These are phyloP conservation scores for Aspergillus taichungensis DNA, from an alignment of 495 filamentous ascomycete genomes.

Conservation along the genomic window DNA sequence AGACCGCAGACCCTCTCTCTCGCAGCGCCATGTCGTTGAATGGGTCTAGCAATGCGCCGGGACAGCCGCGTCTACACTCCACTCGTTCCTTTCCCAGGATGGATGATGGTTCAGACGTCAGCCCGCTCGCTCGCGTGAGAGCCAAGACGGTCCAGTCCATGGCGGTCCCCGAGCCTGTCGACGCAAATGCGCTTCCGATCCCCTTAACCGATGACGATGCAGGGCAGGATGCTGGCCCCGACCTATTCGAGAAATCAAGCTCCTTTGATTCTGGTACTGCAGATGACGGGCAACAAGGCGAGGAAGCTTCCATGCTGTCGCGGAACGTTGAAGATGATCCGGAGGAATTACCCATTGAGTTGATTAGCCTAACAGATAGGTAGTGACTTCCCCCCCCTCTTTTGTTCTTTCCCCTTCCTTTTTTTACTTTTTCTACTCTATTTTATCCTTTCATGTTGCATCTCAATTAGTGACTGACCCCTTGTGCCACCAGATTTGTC, in stretches of 20 bases:
- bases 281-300: conserved; percentile 39
- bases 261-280: conserved; percentile 44
- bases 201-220: conserved; percentile 18
- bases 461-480: neutral
- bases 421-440: conserved; percentile 1
- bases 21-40: conserved; percentile 16
- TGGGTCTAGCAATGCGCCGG: conserved; percentile 19
- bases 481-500: conserved; percentile 59
- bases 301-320: conserved; percentile 34
- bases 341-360: conserved; percentile 86
- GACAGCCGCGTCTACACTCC: conserved; percentile 26
- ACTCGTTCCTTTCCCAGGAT: conserved; percentile 49
- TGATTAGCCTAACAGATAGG: conserved; percentile 83
- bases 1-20: neutral
- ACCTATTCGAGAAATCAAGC: conserved; percentile 37
- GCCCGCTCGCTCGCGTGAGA: conserved; percentile 39
- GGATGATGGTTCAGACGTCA: conserved; percentile 30
- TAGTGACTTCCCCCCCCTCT: conserved; percentile 23
- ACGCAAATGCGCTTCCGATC: conserved; percentile 19
- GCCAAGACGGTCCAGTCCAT: conserved; percentile 56
- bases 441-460: neutral
- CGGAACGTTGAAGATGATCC: conserved; percentile 52
- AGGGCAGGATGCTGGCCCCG: conserved; percentile 28
- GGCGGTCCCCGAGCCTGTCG: conserved; percentile 32
- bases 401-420: neutral